Evolutionary conservation across 768 basidiomycete genomes (phyloP), one percentile per base, ranked within the genome.

Genomic region (Dioszegia crocea): DNA sequence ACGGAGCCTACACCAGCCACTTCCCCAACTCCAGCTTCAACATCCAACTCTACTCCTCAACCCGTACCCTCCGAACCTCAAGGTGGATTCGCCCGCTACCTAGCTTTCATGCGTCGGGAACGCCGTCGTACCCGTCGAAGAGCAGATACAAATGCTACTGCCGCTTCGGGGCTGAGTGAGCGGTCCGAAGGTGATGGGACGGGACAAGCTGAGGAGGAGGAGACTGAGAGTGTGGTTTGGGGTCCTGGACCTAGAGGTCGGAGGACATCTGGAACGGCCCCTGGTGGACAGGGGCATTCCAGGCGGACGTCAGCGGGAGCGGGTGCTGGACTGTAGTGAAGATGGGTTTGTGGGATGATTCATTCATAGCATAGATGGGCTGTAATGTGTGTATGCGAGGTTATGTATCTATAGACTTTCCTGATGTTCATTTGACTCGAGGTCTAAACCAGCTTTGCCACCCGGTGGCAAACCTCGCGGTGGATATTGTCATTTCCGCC

Each of bases 61-160:
- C 41, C 17, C 51, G 12, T 59, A 61, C 21, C 67, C 61, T 12
- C 67, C 64, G 36, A 38, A 14, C 66, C 72, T n/a, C 58, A 57
- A 57, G 54, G 62, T 38, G 65, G 75, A 39, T 76, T 76, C 56
- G 67, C 71, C 0, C 60, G 66, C 41, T 76, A 76, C 58, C 62
- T 76, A 0, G 68, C 70, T 0, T 74, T 73, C 45, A 73, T 76
- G 61, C 48, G 75, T 14, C 53, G 75, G 23, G 69, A 74, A 46
- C 44, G 71, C 16, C 58, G 58, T 16, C 44, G 43, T 17, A 36
- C 48, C 2, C 56, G 60, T 19, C 48, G 43, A 10, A 26, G 61
- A 19, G 48, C 36, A 43, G 51, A 47, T 11, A 63, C 53, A 3
- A 47, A 26, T 46, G 56, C 44, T 46, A 57, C 45, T 1, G 51